Conservation (phyloP, 1,139 yeast genomes). For the Scheffersomyces quercinus region DNA sequence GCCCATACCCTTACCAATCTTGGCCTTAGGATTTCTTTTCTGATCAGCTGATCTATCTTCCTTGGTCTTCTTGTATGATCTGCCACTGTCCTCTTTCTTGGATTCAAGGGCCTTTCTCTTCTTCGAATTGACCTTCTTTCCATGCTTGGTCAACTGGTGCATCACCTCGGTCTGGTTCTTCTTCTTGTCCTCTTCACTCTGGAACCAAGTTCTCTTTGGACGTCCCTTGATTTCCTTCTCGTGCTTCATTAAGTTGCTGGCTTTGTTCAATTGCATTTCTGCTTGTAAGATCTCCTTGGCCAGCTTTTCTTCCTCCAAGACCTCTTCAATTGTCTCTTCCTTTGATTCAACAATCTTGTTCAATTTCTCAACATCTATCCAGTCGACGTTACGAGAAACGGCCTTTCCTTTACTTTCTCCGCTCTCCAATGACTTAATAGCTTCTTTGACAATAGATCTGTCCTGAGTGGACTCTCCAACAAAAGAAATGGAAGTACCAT, state of each 20-base stretch:
- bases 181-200: conserved; percentile 63
- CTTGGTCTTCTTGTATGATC: conserved; percentile 73
- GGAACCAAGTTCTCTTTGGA: conserved; percentile 98
- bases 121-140: conserved; percentile 34
- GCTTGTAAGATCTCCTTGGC: conserved; percentile 86
- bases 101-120: conserved; percentile 34
- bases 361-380: conserved; percentile 76
- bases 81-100: conserved; percentile 43
- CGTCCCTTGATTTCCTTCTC: conserved; percentile 81
- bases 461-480: conserved; percentile 90
- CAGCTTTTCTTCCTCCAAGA: conserved; percentile 81
- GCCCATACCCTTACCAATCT: conserved; percentile 13
- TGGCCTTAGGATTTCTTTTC: conserved; percentile 32
- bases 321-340: conserved; percentile 64
- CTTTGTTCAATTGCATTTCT: conserved; percentile 86
- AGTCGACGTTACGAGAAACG: conserved; percentile 81
- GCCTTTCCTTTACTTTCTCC: conserved; percentile 52
- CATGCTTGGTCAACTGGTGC: conserved; percentile 48
- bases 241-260: conserved; percentile 78
- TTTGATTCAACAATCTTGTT: conserved; percentile 61
- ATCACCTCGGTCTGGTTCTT: conserved; percentile 39
- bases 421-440: conserved; percentile 59
- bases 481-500: conserved; percentile 87
- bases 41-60: conserved; percentile 56
- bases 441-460: conserved; percentile 84